Evolutionary conservation across 176 grass and related monocot genomes (phyloP), one percentile per base, ranked within the genome.

Genomic region (Saccharum officinarum): DNA sequence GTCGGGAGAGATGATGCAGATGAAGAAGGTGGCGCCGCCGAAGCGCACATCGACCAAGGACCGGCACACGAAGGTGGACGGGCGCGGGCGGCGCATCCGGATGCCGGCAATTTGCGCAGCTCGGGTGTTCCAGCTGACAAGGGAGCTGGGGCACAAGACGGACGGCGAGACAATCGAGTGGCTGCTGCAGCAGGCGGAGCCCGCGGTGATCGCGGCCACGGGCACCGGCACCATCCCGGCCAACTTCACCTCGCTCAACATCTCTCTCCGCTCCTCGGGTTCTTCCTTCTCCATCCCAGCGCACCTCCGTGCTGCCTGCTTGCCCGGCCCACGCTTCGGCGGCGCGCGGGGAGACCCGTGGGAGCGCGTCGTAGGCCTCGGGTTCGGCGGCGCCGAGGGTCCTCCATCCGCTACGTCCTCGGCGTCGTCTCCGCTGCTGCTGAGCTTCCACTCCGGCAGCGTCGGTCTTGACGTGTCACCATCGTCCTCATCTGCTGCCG

Each of bases 81-180:
- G 93, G 20, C 93, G 96, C 3, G 96, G 96, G 17, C 81, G 93
- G 41, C 91, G 96, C 87, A 95, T 98, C 93, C 91, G 96, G 76
- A 98, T 98, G 93, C 96, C 96, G 36, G 96, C 93, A 4, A 86
- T 98, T 10, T 98, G 96, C 73, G 96, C 96, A 0, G 96, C 96
- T 8, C 87, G 96, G 6, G 96, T 98, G 39, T 98, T 98, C 85
- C 96, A 98, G 90, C 89, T 98, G 45, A 98, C 96, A 17, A 73
- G 93, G 13, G 96, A 98, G 81, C 91, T 98, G 37, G 93, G 96
- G 20, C 93, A 98, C 91, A 98, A 95, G 81, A 93, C 96, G 9
- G 96, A 98, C 60, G 96, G 96, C 42, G 96, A 98, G 86, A 98
- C 96, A 39, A 98, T 98, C 71, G 96, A 98, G 93, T 98, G 96